Percentiles rank a stretch among this genome's conserved stretches.
Evolutionary conservation across 2,329 filamentous ascomycete genomes (phyloP).

Genomic region (Botryotinia narcissicola): DNA sequence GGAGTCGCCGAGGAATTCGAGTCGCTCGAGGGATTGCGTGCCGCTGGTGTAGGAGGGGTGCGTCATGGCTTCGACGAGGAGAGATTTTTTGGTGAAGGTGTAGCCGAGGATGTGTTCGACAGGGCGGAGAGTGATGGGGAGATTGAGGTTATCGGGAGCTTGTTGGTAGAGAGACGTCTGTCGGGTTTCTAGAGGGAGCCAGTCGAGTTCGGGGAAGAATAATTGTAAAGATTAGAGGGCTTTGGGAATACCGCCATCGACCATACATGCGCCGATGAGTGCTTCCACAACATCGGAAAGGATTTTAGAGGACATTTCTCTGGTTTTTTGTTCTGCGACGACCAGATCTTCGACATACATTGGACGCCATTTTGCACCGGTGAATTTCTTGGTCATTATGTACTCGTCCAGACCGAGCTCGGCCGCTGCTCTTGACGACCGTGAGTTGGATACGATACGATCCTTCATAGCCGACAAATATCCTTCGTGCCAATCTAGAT

Average conservation of each 20-base stretch:
- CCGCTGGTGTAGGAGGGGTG: constrained; percentile 61
- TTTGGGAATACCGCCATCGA: constrained; percentile 64
- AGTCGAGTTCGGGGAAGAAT: constrained; percentile 61
- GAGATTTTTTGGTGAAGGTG: constrained; percentile 61
- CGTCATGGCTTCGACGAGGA: constrained; percentile 78
- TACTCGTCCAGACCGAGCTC: constrained; percentile 66
- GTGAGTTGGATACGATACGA: constrained; percentile 68
- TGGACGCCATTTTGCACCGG: constrained; percentile 69
- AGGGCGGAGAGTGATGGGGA: constrained; percentile 42
- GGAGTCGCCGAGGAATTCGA: constrained; percentile 87
- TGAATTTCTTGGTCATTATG: constrained; percentile 68
- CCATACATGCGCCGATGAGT: constrained; percentile 71
- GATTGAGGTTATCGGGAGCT: constrained; percentile 39
- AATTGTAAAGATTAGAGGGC: constrained; percentile 62
- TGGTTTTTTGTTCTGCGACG: constrained; percentile 25
- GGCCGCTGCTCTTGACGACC: constrained; percentile 64
- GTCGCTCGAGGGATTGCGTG: constrained; percentile 60
- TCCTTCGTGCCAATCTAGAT: constrained; percentile 72
- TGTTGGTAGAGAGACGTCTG: constrained; percentile 46
- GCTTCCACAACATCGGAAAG: constrained; percentile 88
- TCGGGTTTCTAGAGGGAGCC: constrained; percentile 47
- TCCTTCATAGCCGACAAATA: constrained; percentile 69
- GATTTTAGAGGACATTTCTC: constrained; percentile 66
- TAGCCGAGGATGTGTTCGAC: constrained; percentile 71
- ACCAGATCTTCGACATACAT: constrained; percentile 51